Conservation (phyloP, 768 basidiomycete genomes). For the Myochromella boudieri region DNA sequence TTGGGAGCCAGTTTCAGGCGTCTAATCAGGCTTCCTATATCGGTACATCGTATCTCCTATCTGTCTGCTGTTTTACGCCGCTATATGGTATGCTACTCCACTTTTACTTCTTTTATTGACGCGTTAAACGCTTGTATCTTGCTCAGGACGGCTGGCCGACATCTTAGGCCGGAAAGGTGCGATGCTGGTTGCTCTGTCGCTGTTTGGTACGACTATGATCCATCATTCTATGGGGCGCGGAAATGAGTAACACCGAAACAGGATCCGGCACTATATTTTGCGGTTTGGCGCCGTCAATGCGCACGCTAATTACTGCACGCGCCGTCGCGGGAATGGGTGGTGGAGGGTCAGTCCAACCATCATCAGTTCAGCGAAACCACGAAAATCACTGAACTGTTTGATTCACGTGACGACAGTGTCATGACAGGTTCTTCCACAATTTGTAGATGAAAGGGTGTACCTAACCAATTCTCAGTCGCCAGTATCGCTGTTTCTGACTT, state of each 20-base stretch:
- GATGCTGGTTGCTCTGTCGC: constrained; percentile 77
- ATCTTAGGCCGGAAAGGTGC: constrained; percentile 85
- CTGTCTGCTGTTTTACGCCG: constrained; percentile 89
- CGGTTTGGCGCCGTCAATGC: constrained; percentile 87
- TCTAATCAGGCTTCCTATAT: constrained; percentile 83
- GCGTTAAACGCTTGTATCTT: constrained; percentile 18
- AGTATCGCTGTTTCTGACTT: constrained; percentile 86
- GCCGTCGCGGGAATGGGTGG: constrained; percentile 91
- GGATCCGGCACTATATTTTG: constrained; percentile 84
- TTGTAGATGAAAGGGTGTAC: constrained; percentile 20
- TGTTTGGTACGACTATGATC: constrained; percentile 63
- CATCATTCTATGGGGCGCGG: constrained; percentile 4
- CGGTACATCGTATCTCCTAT: constrained; percentile 84
- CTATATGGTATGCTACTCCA: constrained; percentile 61
- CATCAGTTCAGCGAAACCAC: constrained; percentile 19
- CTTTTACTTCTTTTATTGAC: constrained; percentile 7
- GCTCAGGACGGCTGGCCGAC: constrained; percentile 75
- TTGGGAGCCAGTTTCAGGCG: constrained; percentile 82
- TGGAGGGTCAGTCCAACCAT: constrained; percentile 64
- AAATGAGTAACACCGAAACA: constrained; percentile 29
- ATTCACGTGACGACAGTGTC: constrained; percentile 45
- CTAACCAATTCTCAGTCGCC: constrained; percentile 54
- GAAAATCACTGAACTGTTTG: constrained; percentile 23
- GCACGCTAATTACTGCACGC: constrained; percentile 73
- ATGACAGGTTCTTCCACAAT: constrained; percentile 66